Evolutionary conservation across 1,284 basidiomycete genomes (phyloP).

Genomic region (Rhodotorula sp.): DNA sequence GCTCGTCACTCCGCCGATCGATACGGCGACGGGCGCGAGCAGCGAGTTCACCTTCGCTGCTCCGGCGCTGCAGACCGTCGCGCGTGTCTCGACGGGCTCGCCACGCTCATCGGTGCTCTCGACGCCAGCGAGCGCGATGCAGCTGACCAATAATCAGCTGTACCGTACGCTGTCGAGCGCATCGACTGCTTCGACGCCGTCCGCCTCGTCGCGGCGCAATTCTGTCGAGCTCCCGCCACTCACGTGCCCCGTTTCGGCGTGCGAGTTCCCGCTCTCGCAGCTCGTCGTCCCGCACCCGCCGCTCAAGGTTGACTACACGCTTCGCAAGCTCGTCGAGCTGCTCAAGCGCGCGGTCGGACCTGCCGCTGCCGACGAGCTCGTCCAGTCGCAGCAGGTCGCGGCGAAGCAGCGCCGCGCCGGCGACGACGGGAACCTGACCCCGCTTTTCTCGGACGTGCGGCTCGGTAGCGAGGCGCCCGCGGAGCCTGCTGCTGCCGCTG

Average conservation of each 20-base stretch:
- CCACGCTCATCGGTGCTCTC: conserved; percentile 3
- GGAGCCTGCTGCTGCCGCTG: neutral
- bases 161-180: conserved; percentile 10
- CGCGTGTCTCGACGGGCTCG: conserved; percentile 1
- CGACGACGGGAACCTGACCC: conserved; percentile 1
- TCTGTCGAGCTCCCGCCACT: neutral
- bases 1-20: neutral
- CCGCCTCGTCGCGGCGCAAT: neutral
- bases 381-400: neutral
- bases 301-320: conserved; percentile 33
- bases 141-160: conserved; percentile 12
- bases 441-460: conserved; percentile 1
- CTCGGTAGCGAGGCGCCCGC: conserved; percentile 1
- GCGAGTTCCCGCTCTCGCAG: conserved; percentile 7
- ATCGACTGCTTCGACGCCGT: conserved; percentile 1
- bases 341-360: conserved; percentile 23
- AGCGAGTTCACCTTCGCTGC: neutral
- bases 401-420: neutral
- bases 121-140: conserved; percentile 13
- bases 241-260: conserved; percentile 5
- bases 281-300: conserved; percentile 4
- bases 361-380: neutral
- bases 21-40: neutral
- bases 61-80: neutral
- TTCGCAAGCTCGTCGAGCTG: conserved; percentile 39